Base-by-base conservation (phyloP, 371 early-diverging fungal genomes). In the Blastocladiella emersonii region DNA sequence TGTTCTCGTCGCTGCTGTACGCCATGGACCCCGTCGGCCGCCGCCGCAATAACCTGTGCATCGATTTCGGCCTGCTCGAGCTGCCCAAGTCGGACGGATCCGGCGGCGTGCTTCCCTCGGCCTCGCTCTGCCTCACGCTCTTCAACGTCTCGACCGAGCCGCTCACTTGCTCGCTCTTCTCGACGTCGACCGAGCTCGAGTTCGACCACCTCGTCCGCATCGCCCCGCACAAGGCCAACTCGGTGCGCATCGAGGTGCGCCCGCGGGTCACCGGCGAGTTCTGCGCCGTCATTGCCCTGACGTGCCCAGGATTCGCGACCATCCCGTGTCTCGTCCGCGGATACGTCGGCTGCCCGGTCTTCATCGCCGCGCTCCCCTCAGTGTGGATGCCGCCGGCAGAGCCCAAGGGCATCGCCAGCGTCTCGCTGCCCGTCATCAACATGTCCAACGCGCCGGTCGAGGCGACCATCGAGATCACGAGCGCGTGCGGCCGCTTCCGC, bases 221-320 rank as follows among this genome's bases (percentile, higher is more conserved):
- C 56, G 73, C 78, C 0, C 70, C 78, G 4, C 60, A 73, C n/a
- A 76, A 70, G 71, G 81, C 81, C 4, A 73, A 72, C 37, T 71
- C 77, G 5, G 68, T 81, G 27, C 76, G 77, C 57, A 67, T 81
- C 25, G 53, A 37, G 15, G 57, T 81, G 23, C 63, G 63, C 15
- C 45, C 45, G 17, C 5, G 3, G 45, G 19, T 3, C 3, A 41
- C 71, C 25, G 64, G 30, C 30, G 30, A 44, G 25, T 64, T 32
- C 36, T 34, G 36, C 4, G 25, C 62, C 1, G 0, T 41, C 17
- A 65, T 65, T 17, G 34, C 30, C 1, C 69, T 78, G 13, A 68
- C 78, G 13, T 81, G 81, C 60, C 79, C 78, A 5, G 81, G 76
- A 53, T 81, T 79, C 64, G 74, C 78, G 62, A 76, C 75, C 61